These are phyloP conservation scores for Butyriboletus appendiculatus DNA, from an alignment of 1,284 basidiomycete genomes.

Conservation along the genomic window DNA sequence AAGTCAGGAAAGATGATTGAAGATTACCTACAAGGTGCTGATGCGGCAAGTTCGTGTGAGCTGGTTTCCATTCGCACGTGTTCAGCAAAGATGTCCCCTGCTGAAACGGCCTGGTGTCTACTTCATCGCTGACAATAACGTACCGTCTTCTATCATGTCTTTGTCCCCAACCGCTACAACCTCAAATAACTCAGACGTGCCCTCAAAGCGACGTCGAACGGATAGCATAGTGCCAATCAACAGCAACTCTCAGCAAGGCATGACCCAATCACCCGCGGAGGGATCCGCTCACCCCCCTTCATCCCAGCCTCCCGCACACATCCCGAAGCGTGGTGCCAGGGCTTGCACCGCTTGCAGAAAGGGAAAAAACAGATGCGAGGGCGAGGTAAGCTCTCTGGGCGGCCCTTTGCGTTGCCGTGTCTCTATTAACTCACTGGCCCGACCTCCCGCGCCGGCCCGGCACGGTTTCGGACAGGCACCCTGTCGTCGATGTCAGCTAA, in stretches of 20 bases:
- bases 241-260: constrained; percentile 19
- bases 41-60: constrained; percentile 18
- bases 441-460: constrained; percentile 65
- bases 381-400: constrained; percentile 57
- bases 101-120: constrained; percentile 15
- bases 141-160: constrained; percentile 31
- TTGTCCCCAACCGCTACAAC: constrained; percentile 36
- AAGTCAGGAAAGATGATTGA: neutral
- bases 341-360: constrained; percentile 84
- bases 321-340: constrained; percentile 77
- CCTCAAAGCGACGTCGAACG: constrained; percentile 39
- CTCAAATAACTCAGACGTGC: constrained; percentile 34
- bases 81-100: constrained; percentile 1
- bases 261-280: constrained; percentile 27
- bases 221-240: constrained; percentile 25
- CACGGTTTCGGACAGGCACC: constrained; percentile 60
- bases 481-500: constrained; percentile 86
- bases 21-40: neutral
- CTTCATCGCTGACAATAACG: constrained; percentile 15
- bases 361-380: constrained; percentile 93
- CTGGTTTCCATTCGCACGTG: constrained; percentile 23
- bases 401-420: constrained; percentile 29
- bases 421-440: constrained; percentile 51
- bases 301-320: constrained; percentile 45
- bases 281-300: constrained; percentile 15